Conservation (phyloP, 1,284 basidiomycete species). For the Sporisorium exsertum region DNA sequence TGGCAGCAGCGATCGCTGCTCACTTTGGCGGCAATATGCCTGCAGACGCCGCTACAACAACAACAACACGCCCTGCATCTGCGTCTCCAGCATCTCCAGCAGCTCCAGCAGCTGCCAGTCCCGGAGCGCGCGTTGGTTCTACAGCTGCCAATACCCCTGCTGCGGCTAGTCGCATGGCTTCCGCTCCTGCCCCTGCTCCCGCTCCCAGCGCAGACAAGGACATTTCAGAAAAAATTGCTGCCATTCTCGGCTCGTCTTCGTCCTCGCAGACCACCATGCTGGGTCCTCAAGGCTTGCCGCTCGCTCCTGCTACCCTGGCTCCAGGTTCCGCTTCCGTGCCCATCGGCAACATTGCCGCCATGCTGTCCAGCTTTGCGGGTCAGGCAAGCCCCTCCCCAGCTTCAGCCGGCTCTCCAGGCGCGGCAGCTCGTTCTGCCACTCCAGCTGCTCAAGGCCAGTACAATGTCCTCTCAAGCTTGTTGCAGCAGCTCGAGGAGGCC, state of each 20-base stretch:
- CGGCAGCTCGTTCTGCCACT: conserved; percentile 4
- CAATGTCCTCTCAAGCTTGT: conserved; percentile 27
- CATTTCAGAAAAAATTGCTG: conserved; percentile 47
- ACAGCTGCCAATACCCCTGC: neutral
- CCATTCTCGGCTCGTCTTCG: conserved; percentile 40
- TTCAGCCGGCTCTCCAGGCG: conserved; percentile 3
- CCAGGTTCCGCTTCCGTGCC: conserved; percentile 15
- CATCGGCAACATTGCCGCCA: conserved; percentile 44
- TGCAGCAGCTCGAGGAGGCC: conserved; percentile 47
- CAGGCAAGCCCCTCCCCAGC: conserved; percentile 3
- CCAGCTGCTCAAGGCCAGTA: conserved; percentile 17
- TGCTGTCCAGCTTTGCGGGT: conserved; percentile 36
- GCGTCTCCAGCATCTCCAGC: conserved; percentile 7
- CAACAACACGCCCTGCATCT: conserved; percentile 18
- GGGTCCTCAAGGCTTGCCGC: conserved; percentile 44
- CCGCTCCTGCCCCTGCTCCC: conserved; percentile 6
- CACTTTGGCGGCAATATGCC: conserved; percentile 47
- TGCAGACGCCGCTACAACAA: conserved; percentile 9
- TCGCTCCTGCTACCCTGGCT: conserved; percentile 34
- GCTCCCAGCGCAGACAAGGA: conserved; percentile 26
- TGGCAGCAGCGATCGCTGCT: conserved; percentile 47
- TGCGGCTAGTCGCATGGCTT: conserved; percentile 3
- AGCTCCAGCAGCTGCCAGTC: conserved; percentile 6
- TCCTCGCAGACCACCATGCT: conserved; percentile 44
- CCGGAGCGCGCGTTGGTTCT: neutral